Evolutionary conservation across 139 green algal genomes (phyloP).

Genomic region (Ettlia oleoabundans): DNA sequence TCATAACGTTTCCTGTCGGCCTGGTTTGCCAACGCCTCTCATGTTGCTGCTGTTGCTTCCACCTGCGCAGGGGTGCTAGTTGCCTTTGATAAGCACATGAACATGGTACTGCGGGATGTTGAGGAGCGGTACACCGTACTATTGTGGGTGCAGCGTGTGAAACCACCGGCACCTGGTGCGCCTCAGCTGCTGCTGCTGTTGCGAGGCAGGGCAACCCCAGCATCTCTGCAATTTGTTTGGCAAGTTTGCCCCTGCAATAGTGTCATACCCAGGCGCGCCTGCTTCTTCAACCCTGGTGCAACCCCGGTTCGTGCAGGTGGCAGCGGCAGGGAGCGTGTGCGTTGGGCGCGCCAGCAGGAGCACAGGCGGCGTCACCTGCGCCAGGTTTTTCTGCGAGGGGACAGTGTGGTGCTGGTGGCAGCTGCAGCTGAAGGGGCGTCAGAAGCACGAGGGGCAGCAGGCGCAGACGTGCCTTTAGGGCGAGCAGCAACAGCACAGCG

Average conservation of each 20-base stretch:
- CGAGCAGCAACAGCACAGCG: no score
- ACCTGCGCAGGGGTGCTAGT: slow-evolving; percentile 53
- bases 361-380: slow-evolving; percentile 59
- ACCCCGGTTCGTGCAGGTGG: slow-evolving; percentile 11
- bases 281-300: no score
- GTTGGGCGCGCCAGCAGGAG: slow-evolving; percentile 61
- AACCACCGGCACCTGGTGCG: slow-evolving; percentile 6
- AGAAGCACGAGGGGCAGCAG: no score
- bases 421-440: neutral
- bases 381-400: slow-evolving; percentile 74
- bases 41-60: no score
- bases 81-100: slow-evolving; percentile 79
- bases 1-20: neutral
- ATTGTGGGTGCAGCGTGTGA: slow-evolving; percentile 40
- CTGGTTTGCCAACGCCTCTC: neutral
- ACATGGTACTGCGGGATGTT: slow-evolving; percentile 76
- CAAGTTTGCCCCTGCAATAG: no score
- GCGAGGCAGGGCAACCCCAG: neutral
- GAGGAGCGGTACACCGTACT: slow-evolving; percentile 78
- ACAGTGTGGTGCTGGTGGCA: slow-evolving; percentile 66
- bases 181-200: neutral
- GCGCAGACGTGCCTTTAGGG: no score
- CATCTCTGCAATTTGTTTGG: no score
- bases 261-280: no score
- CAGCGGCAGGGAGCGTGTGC: slow-evolving; percentile 24